Conservation (phyloP, 2,329 filamentous ascomycete genomes). For the Macrophomina phaseolina region DNA sequence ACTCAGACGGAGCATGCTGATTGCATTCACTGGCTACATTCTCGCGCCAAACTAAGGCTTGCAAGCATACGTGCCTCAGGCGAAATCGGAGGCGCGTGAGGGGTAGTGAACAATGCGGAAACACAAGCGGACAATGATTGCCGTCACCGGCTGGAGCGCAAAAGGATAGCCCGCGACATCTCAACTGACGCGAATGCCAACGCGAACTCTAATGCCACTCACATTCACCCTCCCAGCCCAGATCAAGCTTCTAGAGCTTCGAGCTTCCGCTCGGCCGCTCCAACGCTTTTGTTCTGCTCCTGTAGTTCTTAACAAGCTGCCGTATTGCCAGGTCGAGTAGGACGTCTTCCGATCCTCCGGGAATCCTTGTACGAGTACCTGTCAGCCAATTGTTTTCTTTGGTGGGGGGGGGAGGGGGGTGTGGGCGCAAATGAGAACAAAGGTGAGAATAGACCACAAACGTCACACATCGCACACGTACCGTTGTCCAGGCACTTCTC, state of each 20-base stretch:
- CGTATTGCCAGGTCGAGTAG: conserved; percentile 72
- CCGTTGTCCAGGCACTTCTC: conserved; percentile 65
- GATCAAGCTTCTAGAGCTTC: conserved; percentile 45
- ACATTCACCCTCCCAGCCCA: neutral
- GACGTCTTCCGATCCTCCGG: conserved; percentile 75
- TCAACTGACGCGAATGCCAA: neutral
- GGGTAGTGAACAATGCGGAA: neutral
- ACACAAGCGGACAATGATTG: neutral
- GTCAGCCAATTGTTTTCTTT: neutral
- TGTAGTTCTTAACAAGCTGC: conserved; percentile 73
- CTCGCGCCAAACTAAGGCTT: neutral
- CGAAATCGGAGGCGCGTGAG: neutral
- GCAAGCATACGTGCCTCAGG: neutral
- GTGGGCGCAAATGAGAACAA: no score
- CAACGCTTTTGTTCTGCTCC: conserved; percentile 61
- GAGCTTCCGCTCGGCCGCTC: conserved; percentile 51
- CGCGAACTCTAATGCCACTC: neutral
- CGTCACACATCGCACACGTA: neutral
- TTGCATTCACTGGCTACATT: no score
- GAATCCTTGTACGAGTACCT: conserved; percentile 54
- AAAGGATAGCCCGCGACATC: neutral
- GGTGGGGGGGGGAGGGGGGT: neutral
- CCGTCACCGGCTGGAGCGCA: neutral
- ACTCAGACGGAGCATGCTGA: no score
- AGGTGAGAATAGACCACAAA: neutral